Base-by-base conservation (phyloP, 2,329 filamentous ascomycete genomes). In the Pyricularia grisea region DNA sequence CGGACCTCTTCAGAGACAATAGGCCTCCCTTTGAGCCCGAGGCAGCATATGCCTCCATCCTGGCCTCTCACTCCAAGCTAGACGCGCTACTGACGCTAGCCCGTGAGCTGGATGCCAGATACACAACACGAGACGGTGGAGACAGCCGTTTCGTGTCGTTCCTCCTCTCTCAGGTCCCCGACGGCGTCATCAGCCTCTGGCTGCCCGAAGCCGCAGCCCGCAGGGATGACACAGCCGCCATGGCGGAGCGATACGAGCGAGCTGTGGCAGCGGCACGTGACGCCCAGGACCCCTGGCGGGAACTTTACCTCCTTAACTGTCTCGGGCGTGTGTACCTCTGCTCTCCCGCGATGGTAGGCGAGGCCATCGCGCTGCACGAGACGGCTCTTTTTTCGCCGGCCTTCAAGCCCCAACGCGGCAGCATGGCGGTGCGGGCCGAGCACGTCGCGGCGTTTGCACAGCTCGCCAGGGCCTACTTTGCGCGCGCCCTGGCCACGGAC, bases 151-250 rank as follows among this genome's bases (percentile, higher is more conserved):
- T 68, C 31, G 42, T 68, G 58, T 61, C 58, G 3, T 68, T 68
- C 67, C 58, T 68, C 25, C 67, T 68, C 55, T 50, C 58, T 31
- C 67, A 68, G 60, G 11, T 42, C 7, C 67, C 67, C 1, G 60
- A 68, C 31, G n/a, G 30, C 5, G 33, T 42, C n/a, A 42, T 68
- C 28, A 42, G 67, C 58, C 28, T 64, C 6, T 68, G 67, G 67
- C 33, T 68, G 7, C 67, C 67, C 23, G 58, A 68, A 30, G 67
- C 67, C 4, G 67, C 67, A n/a, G 67, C 67, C 25, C 60, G 67
- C n/a, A 63, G 30, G 11, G 67, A 33, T 27, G 58, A 68, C 14
- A 68, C 58, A 12, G 67, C 61, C 20, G 14, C 42, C 11, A 33
- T 68, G 58, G 67, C 67, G 17, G 58, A 63, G 20, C 55, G 58